A percentile compares a stretch with the other conserved stretches of the same genome.
Evolutionary conservation across 2,329 filamentous ascomycete species (phyloP).

Genomic region (Colletotrichum higginsianum): DNA sequence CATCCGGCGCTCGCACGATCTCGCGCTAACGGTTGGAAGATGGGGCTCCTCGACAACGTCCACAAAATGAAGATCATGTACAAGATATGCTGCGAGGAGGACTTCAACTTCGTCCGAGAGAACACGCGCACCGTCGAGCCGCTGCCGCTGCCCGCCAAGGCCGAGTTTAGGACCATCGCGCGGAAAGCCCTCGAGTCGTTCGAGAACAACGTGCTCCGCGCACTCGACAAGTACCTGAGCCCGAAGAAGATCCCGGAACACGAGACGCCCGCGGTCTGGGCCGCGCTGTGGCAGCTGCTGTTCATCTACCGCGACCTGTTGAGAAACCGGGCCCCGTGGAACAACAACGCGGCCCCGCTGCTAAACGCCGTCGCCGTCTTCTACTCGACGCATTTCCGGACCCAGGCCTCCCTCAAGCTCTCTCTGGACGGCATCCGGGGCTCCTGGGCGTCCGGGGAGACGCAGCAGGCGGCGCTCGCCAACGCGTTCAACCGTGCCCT

Average conservation of each 20-base stretch:
- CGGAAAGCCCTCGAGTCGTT: conserved; percentile 53
- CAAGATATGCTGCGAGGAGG: conserved; percentile 60
- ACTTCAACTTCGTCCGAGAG: conserved; percentile 3
- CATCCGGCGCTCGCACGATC: background rate
- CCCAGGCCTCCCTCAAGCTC: conserved; percentile 39
- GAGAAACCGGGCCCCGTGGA: conserved; percentile 3
- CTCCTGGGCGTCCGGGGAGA: background rate
- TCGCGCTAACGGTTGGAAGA: conserved; percentile 5
- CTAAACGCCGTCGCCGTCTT: conserved; percentile 45
- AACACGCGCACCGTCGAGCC: conserved; percentile 20
- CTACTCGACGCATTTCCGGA: conserved; percentile 45
- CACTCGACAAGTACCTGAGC: conserved; percentile 56
- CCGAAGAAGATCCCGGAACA: conserved; percentile 43
- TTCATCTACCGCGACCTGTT: conserved; percentile 63
- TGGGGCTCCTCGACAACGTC: conserved; percentile 58
- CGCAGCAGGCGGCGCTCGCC: conserved; percentile 8
- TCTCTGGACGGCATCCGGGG: background rate
- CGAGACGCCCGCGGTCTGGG: conserved; percentile 63
- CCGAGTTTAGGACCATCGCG: conserved; percentile 58
- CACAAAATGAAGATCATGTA: conserved; percentile 66
- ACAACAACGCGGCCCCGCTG: conserved; percentile 24
- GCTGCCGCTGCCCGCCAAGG: conserved; percentile 58
- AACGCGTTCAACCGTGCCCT: conserved; percentile 31
- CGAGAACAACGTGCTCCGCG: conserved; percentile 56
- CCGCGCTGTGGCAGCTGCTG: conserved; percentile 65